A percentile compares a stretch with the other conserved stretches of the same genome.
phyloP scores from a whole-genome alignment of 1,284 basidiomycete species.

The Apiotrichum laibachii region DNA sequence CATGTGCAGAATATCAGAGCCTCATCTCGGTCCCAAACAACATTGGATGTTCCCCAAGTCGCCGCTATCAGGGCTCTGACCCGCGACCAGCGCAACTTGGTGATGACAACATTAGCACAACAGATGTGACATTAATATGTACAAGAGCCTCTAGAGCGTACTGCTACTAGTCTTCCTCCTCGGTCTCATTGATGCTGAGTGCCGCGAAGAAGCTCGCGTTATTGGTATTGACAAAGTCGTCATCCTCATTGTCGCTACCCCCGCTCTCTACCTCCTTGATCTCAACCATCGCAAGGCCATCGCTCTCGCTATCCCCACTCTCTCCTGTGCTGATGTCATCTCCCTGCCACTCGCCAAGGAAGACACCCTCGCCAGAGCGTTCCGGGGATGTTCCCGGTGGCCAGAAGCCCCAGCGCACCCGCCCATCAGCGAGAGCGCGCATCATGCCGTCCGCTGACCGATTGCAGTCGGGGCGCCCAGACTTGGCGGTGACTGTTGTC shows the following conservation, averaged over 20 bases:
- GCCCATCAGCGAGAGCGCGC: conserved; percentile 73
- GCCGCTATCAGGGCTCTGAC: too few species aligned
- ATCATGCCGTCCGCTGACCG: conserved; percentile 85
- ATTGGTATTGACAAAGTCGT: conserved; percentile 11
- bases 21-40: too few species aligned
- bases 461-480: conserved; percentile 79
- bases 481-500: conserved; percentile 69
- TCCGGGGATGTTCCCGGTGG: conserved; percentile 52
- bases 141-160: too few species aligned
- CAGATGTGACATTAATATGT: too few species aligned
- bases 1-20: too few species aligned
- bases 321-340: conserved; percentile 29
- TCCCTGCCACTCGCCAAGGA: conserved; percentile 5
- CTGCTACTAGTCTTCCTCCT: neutral
- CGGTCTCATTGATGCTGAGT: conserved; percentile 7
- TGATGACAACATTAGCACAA: too few species aligned
- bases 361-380: conserved; percentile 10
- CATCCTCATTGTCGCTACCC: conserved; percentile 4
- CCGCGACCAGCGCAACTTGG: too few species aligned
- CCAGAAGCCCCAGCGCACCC: conserved; percentile 80
- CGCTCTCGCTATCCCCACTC: conserved; percentile 15
- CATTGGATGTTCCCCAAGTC: too few species aligned
- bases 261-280: too few species aligned
- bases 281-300: too few species aligned
- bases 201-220: conserved; percentile 20